phyloP scores from a whole-genome alignment of 805 yeast species.

The Barnettozyma botsteinii region DNA sequence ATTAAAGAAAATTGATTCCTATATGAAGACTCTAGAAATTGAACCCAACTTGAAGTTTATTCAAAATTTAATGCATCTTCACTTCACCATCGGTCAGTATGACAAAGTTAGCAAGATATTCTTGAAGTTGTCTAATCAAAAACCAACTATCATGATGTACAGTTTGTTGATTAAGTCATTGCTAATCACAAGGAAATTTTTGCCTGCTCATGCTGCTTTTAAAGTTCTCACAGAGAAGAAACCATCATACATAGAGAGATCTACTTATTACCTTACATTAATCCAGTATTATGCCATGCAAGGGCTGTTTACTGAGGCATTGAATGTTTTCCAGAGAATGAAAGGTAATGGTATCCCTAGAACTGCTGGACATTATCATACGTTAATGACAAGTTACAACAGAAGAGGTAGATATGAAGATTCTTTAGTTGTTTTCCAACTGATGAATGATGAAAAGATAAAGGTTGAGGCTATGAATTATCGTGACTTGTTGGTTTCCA shows the following conservation, averaged over 20 bases:
- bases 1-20: constrained; percentile 6
- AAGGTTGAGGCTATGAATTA: constrained; percentile 26
- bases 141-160: constrained; percentile 9
- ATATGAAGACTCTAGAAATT: constrained; percentile 13
- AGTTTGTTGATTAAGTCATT: constrained; percentile 16
- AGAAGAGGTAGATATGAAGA: constrained; percentile 23
- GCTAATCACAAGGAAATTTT: constrained; percentile 5
- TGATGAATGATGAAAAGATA: constrained; percentile 22
- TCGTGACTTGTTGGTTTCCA: constrained; percentile 26
- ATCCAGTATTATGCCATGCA: constrained; percentile 8
- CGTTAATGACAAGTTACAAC: constrained; percentile 28
- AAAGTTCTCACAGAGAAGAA: constrained; percentile 1
- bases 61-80: constrained; percentile 13
- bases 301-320: constrained; percentile 26
- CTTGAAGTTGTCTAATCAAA: background rate
- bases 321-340: constrained; percentile 27
- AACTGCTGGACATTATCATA: constrained; percentile 25
- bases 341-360: constrained; percentile 17
- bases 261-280: background rate
- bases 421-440: constrained; percentile 24
- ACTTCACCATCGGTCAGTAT: constrained; percentile 9
- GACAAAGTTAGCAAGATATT: constrained; percentile 12
- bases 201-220: constrained; percentile 12
- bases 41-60: constrained; percentile 12
- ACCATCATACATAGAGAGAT: background rate